Percentiles rank a stretch among this genome's conserved stretches.
phyloP scores from a whole-genome alignment of 2,329 filamentous ascomycete genomes.

The Grosmannia serpens region DNA sequence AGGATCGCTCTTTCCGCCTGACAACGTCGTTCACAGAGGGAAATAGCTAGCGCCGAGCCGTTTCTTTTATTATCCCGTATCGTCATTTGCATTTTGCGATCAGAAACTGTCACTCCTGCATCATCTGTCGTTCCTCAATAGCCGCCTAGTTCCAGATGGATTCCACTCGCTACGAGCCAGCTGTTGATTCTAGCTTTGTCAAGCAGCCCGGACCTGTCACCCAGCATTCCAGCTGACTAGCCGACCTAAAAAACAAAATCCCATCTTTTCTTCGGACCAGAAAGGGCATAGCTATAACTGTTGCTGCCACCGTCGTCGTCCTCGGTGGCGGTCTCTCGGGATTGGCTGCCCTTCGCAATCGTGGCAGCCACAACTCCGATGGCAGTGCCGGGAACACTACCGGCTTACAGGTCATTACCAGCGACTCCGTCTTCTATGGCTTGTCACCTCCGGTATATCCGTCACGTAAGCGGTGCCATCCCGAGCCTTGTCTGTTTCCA shows the following conservation, averaged over 20 bases:
- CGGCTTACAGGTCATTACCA: constrained; percentile 19
- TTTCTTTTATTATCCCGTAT: too few species aligned
- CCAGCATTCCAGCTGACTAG: constrained; percentile 15
- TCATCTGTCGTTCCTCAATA: too few species aligned
- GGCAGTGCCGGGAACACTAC: not conserved
- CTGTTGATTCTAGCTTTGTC: not conserved
- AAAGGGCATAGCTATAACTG: constrained; percentile 17
- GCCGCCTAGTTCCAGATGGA: not conserved
- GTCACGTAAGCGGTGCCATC: constrained; percentile 28
- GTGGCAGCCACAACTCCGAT: not conserved
- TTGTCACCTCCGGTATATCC: constrained; percentile 39
- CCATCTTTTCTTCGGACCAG: constrained; percentile 20
- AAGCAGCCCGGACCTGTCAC: not conserved
- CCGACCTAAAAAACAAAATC: constrained; percentile 13
- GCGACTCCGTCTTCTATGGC: constrained; percentile 36
- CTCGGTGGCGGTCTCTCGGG: constrained; percentile 24
- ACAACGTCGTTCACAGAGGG: not conserved
- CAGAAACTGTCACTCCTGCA: too few species aligned
- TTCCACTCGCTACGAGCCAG: not conserved
- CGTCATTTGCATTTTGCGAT: too few species aligned
- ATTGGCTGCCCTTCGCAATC: constrained; percentile 19
- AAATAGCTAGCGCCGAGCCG: too few species aligned
- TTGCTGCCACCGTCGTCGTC: constrained; percentile 18
- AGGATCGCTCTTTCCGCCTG: not conserved
- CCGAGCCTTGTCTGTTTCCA: not conserved